phyloP scores from a whole-genome alignment of 345 rosid genomes.

The Acer saccharum region DNA sequence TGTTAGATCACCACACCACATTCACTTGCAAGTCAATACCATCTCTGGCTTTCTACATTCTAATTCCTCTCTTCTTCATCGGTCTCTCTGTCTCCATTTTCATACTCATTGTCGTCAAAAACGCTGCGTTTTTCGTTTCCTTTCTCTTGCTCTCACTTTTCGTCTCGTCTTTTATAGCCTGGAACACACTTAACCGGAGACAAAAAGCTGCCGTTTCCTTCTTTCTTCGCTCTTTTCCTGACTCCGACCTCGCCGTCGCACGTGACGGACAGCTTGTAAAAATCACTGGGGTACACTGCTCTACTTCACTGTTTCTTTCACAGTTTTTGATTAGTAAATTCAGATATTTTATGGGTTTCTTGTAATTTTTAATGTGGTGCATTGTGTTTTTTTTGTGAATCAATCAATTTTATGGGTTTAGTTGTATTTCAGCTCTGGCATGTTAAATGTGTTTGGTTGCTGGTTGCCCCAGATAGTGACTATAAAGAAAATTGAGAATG shows the following conservation, averaged over 20 bases:
- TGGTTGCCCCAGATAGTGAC: neutral
- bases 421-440: too few species aligned
- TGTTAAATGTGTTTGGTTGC: neutral
- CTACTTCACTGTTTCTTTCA: neutral
- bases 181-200: constrained; percentile 41
- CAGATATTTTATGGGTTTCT: constrained; percentile 15
- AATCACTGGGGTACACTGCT: constrained; percentile 47
- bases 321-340: neutral
- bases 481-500: neutral
- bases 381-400: neutral
- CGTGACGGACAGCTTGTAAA: constrained; percentile 55
- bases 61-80: constrained; percentile 30
- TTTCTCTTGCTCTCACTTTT: constrained; percentile 36
- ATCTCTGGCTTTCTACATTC: constrained; percentile 32
- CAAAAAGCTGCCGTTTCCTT: constrained; percentile 32
- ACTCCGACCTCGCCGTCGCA: constrained; percentile 50
- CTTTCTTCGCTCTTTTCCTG: constrained; percentile 46
- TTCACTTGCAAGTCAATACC: constrained; percentile 40
- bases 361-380: constrained; percentile 5
- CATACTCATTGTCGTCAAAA: constrained; percentile 49
- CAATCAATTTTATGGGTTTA: neutral
- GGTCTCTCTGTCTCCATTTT: constrained; percentile 44
- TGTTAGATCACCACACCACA: constrained; percentile 32
- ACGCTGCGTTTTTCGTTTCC: constrained; percentile 39
- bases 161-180: constrained; percentile 37